A percentile compares a stretch with the other conserved stretches of the same genome.
phyloP scores from a whole-genome alignment of 2,329 filamentous ascomycete species.

The Tympanopsis confertula region DNA sequence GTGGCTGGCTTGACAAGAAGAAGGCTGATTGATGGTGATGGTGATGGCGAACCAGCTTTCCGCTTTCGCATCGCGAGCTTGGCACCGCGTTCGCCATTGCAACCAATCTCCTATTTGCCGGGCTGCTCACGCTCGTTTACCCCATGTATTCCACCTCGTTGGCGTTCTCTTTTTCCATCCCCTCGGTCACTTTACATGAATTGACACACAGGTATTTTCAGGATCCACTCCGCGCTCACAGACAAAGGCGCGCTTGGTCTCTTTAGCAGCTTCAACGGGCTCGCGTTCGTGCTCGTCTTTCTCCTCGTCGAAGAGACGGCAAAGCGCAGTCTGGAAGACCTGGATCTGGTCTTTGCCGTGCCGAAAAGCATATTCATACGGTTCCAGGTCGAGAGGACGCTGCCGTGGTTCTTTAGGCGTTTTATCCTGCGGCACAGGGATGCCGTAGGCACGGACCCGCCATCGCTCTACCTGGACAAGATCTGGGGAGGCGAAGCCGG shows the following conservation, averaged over 20 bases:
- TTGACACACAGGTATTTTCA: slow-evolving; percentile 3
- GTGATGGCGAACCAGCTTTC: slow-evolving; percentile 21
- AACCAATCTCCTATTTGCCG: slow-evolving; percentile 33
- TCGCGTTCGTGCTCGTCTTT: slow-evolving; percentile 32
- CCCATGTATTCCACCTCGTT: slow-evolving; percentile 16
- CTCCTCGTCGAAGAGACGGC: slow-evolving; percentile 30
- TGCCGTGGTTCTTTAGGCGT: slow-evolving; percentile 20
- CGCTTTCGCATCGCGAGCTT: slow-evolving; percentile 33
- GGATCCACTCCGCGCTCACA: slow-evolving; percentile 11
- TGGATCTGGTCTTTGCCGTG: slow-evolving; percentile 24
- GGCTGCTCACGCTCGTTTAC: slow-evolving; percentile 29
- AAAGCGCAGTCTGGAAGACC: slow-evolving; percentile 23
- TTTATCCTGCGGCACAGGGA: slow-evolving; percentile 10
- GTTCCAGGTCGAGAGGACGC: slow-evolving; percentile 18
- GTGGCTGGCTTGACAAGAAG: too few relatives aligned
- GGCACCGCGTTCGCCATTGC: slow-evolving; percentile 34
- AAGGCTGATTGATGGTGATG: neutral
- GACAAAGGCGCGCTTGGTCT: slow-evolving; percentile 27
- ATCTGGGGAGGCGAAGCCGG: slow-evolving; percentile 13
- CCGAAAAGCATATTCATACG: slow-evolving; percentile 24
- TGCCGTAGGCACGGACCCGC: slow-evolving; percentile 6
- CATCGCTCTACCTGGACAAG: slow-evolving; percentile 19
- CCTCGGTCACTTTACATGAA: slow-evolving; percentile 5
- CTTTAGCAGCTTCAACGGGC: slow-evolving; percentile 31
- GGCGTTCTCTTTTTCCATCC: slow-evolving; percentile 7